Evolutionary conservation across 257 asterid species (phyloP), one percentile per base, ranked within the genome.

Genomic region (Fraxinus anomala): DNA sequence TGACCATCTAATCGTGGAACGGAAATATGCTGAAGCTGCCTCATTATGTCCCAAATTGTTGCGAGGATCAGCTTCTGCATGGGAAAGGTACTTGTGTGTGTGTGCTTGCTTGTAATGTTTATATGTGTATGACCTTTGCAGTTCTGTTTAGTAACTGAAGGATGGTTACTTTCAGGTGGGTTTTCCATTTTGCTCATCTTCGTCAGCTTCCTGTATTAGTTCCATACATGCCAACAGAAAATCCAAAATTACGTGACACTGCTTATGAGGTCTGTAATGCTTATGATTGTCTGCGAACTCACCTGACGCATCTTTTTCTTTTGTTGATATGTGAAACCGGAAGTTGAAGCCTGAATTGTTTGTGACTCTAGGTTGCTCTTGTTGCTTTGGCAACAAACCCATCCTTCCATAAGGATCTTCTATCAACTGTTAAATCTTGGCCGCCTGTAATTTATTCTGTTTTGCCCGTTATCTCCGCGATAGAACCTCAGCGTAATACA

Each of bases 181-280:
- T 96, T 83, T 93, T 93, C 83, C 98, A 96, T 85, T 96, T 96
- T 75, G 98, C 99, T 76, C 99, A 96, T 83, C 96, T 96, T 73
- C 98, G 97, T 44, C 99, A 96, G 79, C 98, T 96, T 86, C 98
- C 95, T 72, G 94, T 91, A 80, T 81, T 96, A 84, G 99, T 94
- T 80, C 97, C 99, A n/a, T 91, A 91, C 82, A 93, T 96, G 72
- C 99, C 99, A 24, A 91, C 97, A 69, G 97, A 96, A 81, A 91
- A 90, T 81, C 99, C 99, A 80, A 92, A 89, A 83, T 89, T 96
- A 76, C 95, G 98, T 23, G 97, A 96, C 87, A 94, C 97, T 80
- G 99, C 96, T 80, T 96, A 96, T 79, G 99, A 96, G 97, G 99
- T 93, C 70, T 82, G 90, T 83, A 77, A 76, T 73, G 49, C 72